A percentile compares a stretch with the other conserved stretches of the same genome.
phyloP scores from a whole-genome alignment of 208 protist species.

The Crithidia acanthocephali region DNA sequence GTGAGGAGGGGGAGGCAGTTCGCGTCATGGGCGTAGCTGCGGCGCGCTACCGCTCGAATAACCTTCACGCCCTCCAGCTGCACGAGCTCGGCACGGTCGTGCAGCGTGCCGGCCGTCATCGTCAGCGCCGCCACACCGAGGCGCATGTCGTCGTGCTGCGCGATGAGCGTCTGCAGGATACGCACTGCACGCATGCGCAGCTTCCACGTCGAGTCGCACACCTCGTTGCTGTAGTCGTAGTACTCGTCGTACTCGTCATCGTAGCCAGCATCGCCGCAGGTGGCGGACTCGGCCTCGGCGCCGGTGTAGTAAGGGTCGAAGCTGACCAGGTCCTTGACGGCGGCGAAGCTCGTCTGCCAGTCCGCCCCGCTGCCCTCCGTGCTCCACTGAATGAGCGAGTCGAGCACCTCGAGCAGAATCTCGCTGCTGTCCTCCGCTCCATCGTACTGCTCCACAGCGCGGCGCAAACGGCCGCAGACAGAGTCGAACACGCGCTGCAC shows the following conservation, averaged over 20 bases:
- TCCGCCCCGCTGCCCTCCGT: not conserved
- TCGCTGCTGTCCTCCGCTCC: conserved; percentile 33
- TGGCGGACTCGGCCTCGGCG: conserved; percentile 8
- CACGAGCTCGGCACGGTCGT: conserved; percentile 52
- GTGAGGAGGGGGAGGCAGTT: conserved; percentile 15
- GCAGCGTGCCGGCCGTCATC: conserved; percentile 20
- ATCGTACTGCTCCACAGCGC: conserved; percentile 23
- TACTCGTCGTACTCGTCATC: conserved; percentile 44
- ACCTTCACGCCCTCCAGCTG: conserved; percentile 52
- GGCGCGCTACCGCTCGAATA: conserved; percentile 30
- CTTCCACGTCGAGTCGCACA: conserved; percentile 59
- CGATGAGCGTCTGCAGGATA: conserved; percentile 41
- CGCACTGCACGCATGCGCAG: conserved; percentile 46
- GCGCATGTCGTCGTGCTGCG: conserved; percentile 26
- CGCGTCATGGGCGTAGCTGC: conserved; percentile 18
- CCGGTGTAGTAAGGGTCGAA: conserved; percentile 52
- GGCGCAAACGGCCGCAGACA: conserved; percentile 22
- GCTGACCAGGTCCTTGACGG: conserved; percentile 34
- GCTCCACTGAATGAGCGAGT: conserved; percentile 20
- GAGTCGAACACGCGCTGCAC: conserved; percentile 24
- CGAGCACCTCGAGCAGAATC: conserved; percentile 30
- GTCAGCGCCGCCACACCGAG: conserved; percentile 36
- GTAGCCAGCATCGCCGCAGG: conserved; percentile 11
- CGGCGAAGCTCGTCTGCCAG: conserved; percentile 33
- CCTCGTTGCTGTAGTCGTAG: conserved; percentile 42